Percentiles rank a stretch among this genome's conserved stretches.
These are phyloP conservation scores for Sphagnurus paluster DNA, from an alignment of 1,284 basidiomycete genomes.

Conservation along the genomic window DNA sequence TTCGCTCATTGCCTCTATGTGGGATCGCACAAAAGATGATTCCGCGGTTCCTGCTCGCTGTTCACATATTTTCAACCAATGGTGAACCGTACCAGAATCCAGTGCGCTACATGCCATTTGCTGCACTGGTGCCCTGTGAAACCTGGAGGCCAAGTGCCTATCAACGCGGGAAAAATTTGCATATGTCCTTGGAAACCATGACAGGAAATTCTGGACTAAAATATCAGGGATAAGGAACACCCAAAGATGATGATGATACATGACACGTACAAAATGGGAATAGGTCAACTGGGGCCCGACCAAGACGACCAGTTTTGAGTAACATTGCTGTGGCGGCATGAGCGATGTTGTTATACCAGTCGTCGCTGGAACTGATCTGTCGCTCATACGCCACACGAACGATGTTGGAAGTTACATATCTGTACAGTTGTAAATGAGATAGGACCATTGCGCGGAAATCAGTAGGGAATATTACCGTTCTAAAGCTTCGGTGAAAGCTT, in stretches of 20 bases:
- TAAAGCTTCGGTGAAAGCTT: neutral
- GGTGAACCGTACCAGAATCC: neutral
- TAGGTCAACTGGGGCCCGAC: constrained; percentile 12
- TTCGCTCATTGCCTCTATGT: constrained; percentile 12
- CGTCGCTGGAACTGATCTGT: constrained; percentile 10
- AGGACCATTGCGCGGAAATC: neutral
- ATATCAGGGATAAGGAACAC: neutral
- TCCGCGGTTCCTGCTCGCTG: constrained; percentile 18
- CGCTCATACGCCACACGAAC: constrained; percentile 15
- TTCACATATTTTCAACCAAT: neutral
- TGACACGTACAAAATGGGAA: constrained; percentile 12
- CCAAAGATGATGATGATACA: neutral
- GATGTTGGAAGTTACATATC: constrained; percentile 10
- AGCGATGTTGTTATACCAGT: constrained; percentile 5
- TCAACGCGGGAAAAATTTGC: constrained; percentile 17
- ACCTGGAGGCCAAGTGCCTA: constrained; percentile 6
- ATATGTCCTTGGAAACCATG: constrained; percentile 27
- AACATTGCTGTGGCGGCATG: neutral
- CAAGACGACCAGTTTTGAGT: constrained; percentile 8
- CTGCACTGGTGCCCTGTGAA: constrained; percentile 5
- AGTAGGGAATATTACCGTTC: neutral
- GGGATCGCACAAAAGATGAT: constrained; percentile 17
- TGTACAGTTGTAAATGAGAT: neutral
- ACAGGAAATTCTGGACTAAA: constrained; percentile 23
- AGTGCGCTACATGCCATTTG: constrained; percentile 21